Percentiles rank a stretch among this genome's conserved stretches.
Evolutionary conservation across 306 rosid genomes (phyloP).

Genomic region (Ziziphus jujuba): DNA sequence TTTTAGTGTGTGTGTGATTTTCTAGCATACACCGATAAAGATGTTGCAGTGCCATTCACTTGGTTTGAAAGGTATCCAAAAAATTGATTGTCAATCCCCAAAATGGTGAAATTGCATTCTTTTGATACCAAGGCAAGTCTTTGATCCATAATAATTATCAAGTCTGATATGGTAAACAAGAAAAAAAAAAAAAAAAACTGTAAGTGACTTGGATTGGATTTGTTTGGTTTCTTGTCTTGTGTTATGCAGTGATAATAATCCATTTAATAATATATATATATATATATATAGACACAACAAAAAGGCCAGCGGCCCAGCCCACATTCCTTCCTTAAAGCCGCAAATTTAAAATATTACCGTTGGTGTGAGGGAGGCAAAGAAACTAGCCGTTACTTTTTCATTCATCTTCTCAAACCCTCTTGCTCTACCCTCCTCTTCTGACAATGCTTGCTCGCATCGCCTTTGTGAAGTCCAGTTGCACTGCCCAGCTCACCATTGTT

Average conservation of each 20-base stretch:
- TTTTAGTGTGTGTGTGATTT: slow-evolving; percentile 87
- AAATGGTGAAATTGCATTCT: slow-evolving; percentile 97
- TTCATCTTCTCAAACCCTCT: slow-evolving; percentile 7
- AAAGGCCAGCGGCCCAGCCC: neutral
- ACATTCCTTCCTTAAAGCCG: slow-evolving; percentile 12
- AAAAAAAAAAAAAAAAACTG: no score
- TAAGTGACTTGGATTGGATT: no score
- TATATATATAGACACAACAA: no score
- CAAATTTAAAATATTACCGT: slow-evolving; percentile 37
- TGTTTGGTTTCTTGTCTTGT: no score
- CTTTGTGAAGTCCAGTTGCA: slow-evolving; percentile 65
- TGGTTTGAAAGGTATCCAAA: slow-evolving; percentile 99
- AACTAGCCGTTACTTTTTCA: slow-evolving; percentile 38
- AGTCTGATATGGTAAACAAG: slow-evolving; percentile 8
- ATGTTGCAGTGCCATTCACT: slow-evolving; percentile 90
- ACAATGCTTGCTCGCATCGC: neutral
- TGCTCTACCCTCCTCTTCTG: slow-evolving; percentile 1
- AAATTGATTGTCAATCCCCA: slow-evolving; percentile 92
- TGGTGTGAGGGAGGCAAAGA: slow-evolving; percentile 7
- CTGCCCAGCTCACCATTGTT: no score
- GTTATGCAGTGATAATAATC: no score
- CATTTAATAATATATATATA: no score
- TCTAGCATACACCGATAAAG: slow-evolving; percentile 90
- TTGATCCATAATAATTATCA: no score
- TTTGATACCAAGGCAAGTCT: slow-evolving; percentile 90